These are phyloP conservation scores for Alternaria metachromatica DNA, from an alignment of 2,329 filamentous ascomycete species.

Conservation along the genomic window DNA sequence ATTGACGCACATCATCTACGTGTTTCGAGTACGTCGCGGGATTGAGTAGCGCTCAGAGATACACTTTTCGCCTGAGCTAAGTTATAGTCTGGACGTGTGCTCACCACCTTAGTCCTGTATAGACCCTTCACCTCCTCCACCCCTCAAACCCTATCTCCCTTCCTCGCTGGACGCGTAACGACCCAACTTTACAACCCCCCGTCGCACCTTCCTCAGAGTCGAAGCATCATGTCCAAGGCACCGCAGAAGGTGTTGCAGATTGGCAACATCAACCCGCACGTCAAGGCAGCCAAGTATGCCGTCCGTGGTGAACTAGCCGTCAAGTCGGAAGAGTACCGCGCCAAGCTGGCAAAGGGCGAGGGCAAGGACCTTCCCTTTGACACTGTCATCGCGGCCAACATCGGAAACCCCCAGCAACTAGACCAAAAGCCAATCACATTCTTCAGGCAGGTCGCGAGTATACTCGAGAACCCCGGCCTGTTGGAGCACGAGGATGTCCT, in stretches of 20 bases:
- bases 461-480: conserved; percentile 87
- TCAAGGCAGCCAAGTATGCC: conserved; percentile 90
- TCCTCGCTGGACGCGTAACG: neutral
- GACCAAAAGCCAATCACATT: conserved; percentile 99
- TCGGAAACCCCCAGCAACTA: conserved; percentile 97
- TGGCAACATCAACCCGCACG: conserved; percentile 90
- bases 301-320: conserved; percentile 95
- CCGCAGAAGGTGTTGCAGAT: conserved; percentile 65
- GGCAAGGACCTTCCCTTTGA: conserved; percentile 79
- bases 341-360: conserved; percentile 67
- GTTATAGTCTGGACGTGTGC: conserved; percentile 17
- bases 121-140: conserved; percentile 10
- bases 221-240: conserved; percentile 54
- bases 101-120: conserved; percentile 21
- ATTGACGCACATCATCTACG: conserved; percentile 18
- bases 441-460: conserved; percentile 93
- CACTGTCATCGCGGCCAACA: conserved; percentile 94
- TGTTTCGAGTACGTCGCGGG: conserved; percentile 19
- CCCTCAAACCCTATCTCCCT: conserved; percentile 1
- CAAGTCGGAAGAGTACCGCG: conserved; percentile 89
- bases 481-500: conserved; percentile 85
- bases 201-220: conserved; percentile 3
- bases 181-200: neutral
- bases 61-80: conserved; percentile 12
- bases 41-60: conserved; percentile 12